Conservation (phyloP, 441 rosid species). For the Bocquillonia castaneifolia region DNA sequence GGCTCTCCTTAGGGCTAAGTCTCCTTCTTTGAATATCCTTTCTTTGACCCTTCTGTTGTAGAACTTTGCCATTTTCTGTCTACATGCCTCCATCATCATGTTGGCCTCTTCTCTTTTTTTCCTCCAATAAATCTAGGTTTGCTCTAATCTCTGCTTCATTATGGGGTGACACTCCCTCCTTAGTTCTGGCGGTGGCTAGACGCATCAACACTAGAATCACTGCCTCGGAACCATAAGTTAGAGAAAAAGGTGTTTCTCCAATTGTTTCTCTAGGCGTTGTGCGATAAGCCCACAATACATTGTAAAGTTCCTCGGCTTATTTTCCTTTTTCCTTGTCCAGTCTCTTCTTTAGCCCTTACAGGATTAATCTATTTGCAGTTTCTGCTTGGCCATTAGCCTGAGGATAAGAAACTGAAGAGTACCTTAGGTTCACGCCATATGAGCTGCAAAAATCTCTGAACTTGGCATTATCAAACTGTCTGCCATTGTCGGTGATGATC, state of each 20-base stretch:
- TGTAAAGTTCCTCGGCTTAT: not conserved
- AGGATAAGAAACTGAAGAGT: not conserved
- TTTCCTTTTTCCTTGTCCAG: not conserved
- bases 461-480: not conserved
- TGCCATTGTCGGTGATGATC: not conserved
- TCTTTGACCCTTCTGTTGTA: not conserved
- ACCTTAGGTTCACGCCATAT: not conserved
- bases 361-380: not conserved
- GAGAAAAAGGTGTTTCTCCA: too few species aligned
- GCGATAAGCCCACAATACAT: not conserved
- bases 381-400: not conserved
- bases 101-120: not conserved
- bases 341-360: not conserved
- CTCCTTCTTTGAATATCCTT: not conserved
- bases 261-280: too few species aligned
- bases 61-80: not conserved
- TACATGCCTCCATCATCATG: not conserved
- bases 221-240: too few species aligned
- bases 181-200: not conserved
- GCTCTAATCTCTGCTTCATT: not conserved
- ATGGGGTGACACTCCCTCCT: not conserved
- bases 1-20: too few species aligned
- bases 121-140: not conserved
- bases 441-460: not conserved
- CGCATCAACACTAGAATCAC: too few species aligned